Percentiles rank a stretch among this genome's conserved stretches.
phyloP scores from a whole-genome alignment of 2,329 filamentous ascomycete genomes.

The Sarocladium kiliense region DNA sequence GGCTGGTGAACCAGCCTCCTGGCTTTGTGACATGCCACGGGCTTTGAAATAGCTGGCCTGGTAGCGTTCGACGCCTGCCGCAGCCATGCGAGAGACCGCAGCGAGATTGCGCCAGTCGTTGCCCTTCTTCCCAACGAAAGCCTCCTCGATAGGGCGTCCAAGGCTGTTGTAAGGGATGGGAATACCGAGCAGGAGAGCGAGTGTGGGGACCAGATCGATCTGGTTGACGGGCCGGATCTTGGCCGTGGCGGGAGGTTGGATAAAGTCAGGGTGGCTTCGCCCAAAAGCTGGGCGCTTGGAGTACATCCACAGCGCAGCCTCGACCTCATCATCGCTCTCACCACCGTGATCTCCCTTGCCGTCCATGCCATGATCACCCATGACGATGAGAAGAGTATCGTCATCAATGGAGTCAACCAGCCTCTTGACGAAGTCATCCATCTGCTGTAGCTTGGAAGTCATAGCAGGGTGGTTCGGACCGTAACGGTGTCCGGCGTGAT shows the following conservation, averaged over 20 bases:
- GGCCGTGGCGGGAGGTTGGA: slow-evolving; percentile 60
- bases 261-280: slow-evolving; percentile 57
- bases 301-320: slow-evolving; percentile 98
- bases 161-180: slow-evolving; percentile 97
- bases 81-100: slow-evolving; percentile 67
- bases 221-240: slow-evolving; percentile 74
- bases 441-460: slow-evolving; percentile 84
- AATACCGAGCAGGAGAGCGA: slow-evolving; percentile 81
- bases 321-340: slow-evolving; percentile 91
- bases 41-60: slow-evolving; percentile 76
- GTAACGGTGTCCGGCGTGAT: slow-evolving; percentile 95
- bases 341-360: slow-evolving; percentile 96
- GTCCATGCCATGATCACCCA: slow-evolving; percentile 99
- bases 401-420: slow-evolving; percentile 73
- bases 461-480: slow-evolving; percentile 91
- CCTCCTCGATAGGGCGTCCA: slow-evolving; percentile 88
- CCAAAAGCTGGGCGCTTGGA: slow-evolving; percentile 84
- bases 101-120: slow-evolving; percentile 74
- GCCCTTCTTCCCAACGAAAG: slow-evolving; percentile 68
- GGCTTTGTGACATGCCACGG: slow-evolving; percentile 60
- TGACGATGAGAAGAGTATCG: slow-evolving; percentile 82
- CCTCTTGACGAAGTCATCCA: slow-evolving; percentile 74
- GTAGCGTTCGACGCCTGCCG: slow-evolving; percentile 85
- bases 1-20: slow-evolving; percentile 33
- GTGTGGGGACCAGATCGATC: slow-evolving; percentile 91